Conservation (phyloP, 495 filamentous ascomycete species). For the Hypoxylon lienhwacheense region DNA sequence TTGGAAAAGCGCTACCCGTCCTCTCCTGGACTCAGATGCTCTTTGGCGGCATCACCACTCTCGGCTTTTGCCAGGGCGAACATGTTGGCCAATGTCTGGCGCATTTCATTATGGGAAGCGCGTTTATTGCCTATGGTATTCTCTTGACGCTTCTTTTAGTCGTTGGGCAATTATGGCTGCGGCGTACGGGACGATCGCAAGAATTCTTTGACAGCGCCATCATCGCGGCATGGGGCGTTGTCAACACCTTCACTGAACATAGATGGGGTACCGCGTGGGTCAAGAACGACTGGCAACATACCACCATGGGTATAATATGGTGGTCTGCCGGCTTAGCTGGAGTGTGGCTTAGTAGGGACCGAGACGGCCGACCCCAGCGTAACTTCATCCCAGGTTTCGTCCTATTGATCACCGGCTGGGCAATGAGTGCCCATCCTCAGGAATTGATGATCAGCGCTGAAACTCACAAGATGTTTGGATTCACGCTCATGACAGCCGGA, state of each 20-base stretch:
- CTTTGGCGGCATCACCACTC: slow-evolving; percentile 88
- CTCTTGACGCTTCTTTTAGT: slow-evolving; percentile 82
- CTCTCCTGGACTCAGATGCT: slow-evolving; percentile 93
- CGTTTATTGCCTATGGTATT: slow-evolving; percentile 93
- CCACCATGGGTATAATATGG: slow-evolving; percentile 96
- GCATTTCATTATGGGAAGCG: slow-evolving; percentile 98
- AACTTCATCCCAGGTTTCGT: slow-evolving; percentile 93
- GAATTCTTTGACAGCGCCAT: slow-evolving; percentile 95
- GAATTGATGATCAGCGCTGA: slow-evolving; percentile 77
- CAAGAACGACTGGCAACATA: slow-evolving; percentile 95
- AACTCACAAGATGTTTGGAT: slow-evolving; percentile 91
- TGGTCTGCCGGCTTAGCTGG: slow-evolving; percentile 91
- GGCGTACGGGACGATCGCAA: slow-evolving; percentile 81
- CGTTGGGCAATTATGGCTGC: slow-evolving; percentile 86
- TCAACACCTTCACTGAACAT: slow-evolving; percentile 98
- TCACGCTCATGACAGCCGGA: slow-evolving; percentile 91
- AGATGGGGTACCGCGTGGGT: slow-evolving; percentile 89
- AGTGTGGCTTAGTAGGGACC: slow-evolving; percentile 83
- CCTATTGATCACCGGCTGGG: slow-evolving; percentile 91
- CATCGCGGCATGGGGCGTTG: slow-evolving; percentile 90
- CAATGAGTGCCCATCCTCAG: slow-evolving; percentile 89
- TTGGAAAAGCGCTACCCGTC: slow-evolving; percentile 86
- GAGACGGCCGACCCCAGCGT: slow-evolving; percentile 82
- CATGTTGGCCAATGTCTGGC: slow-evolving; percentile 92
- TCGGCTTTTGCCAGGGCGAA: slow-evolving; percentile 93